Conservation (phyloP, 2,329 filamentous ascomycete species). For the Colletotrichum spaethianum region DNA sequence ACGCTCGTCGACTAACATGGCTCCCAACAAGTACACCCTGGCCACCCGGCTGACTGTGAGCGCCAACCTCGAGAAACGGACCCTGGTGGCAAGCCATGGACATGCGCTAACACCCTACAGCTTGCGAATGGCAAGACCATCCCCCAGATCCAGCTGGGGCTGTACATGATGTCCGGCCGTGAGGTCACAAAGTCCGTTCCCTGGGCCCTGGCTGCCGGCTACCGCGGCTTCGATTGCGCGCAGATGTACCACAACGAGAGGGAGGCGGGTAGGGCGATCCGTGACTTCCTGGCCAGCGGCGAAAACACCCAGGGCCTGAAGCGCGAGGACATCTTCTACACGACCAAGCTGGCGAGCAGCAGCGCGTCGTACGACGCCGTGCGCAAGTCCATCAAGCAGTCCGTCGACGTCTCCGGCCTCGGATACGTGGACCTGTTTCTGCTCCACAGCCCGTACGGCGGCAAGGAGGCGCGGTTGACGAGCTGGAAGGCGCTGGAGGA, state of each 20-base stretch:
- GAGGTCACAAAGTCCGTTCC: constrained; percentile 72
- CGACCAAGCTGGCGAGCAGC: constrained; percentile 81
- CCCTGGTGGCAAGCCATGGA: neutral
- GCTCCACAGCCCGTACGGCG: constrained; percentile 84
- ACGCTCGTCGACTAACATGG: constrained; percentile 6
- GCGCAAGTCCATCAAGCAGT: constrained; percentile 75
- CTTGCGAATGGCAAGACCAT: constrained; percentile 77
- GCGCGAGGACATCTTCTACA: constrained; percentile 83
- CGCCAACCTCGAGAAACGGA: neutral
- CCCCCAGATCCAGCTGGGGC: constrained; percentile 80
- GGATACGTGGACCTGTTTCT: constrained; percentile 86
- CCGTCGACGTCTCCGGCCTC: constrained; percentile 75
- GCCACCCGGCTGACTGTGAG: constrained; percentile 33
- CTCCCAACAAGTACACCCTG: constrained; percentile 29
- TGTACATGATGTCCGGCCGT: constrained; percentile 77
- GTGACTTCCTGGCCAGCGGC: constrained; percentile 64
- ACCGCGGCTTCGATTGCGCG: constrained; percentile 66
- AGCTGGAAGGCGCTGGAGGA: constrained; percentile 86
- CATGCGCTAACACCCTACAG: constrained; percentile 48
- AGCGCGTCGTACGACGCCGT: constrained; percentile 76
- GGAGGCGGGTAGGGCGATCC: constrained; percentile 77
- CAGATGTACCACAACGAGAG: constrained; percentile 78
- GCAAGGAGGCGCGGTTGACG: constrained; percentile 75
- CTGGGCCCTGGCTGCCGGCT: constrained; percentile 68
- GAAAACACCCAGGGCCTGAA: constrained; percentile 66